Evolutionary conservation across 768 basidiomycete species (phyloP), one percentile per base, ranked within the genome.

Genomic region (Suillus discolor): DNA sequence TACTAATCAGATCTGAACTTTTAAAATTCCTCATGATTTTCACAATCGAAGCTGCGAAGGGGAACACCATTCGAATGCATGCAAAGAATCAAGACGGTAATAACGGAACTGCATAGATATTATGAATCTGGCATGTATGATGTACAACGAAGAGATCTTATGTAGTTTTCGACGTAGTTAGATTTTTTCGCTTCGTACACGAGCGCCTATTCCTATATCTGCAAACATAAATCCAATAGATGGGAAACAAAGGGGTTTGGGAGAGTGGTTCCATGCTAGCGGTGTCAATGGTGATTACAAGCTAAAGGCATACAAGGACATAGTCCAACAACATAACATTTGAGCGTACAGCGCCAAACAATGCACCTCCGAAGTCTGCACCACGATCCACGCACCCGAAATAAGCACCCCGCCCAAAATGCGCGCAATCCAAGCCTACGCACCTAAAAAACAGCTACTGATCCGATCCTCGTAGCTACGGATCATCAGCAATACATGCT

Each of bases 241-340:
- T 63, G 38, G 41, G 31, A 42, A 49, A 31, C 38, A 66, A 55
- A 39, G 34, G 28, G 25, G 23, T 44, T 65, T 28, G 68, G 68
- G 65, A 70, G 65, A 54, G 20, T 23, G 38, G 57, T 62, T 34
- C 65, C 54, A 28, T 36, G 61, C 44, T 62, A 55, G 60, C 44
- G 54, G 60, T 66, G 61, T 51, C 49, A 55, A 63, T 41, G 57
- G 45, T 62, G 61, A 70, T 63, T 73, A 73, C 67, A 68, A 67
- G 70, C 68, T 75, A 75, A 66, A 73, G 61, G 68, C 68, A 76
- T 73, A 77, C 72, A 75, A 44, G 45, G 62, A 67, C 65, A 70
- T n/a, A 39, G 66, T 68, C 70, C 69, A 63, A 70, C 67, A 75
- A 62, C 47, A 69, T 61, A 53, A 42, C 65, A 47, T 23, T 63